Evolutionary conservation across 495 filamentous ascomycete genomes (phyloP).

Genomic region (Podospora sp.): DNA sequence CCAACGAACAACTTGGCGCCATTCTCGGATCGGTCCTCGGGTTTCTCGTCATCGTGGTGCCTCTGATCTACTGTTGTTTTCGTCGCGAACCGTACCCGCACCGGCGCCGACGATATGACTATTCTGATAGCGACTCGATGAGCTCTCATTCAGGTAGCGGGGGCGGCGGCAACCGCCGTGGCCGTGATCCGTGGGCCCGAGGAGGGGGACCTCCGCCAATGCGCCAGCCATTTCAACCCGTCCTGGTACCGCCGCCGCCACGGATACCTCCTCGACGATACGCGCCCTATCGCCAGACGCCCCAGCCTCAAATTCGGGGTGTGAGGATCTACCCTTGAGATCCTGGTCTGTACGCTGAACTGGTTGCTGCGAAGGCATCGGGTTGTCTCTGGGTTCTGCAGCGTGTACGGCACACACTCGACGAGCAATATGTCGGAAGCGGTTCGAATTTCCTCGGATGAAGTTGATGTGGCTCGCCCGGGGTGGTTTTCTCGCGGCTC

Average conservation of each 20-base stretch:
- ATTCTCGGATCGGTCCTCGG: slow-evolving; percentile 27
- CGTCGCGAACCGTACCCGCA: not conserved
- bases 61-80: slow-evolving; percentile 20
- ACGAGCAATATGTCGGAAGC: not conserved
- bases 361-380: too few relatives aligned
- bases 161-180: not conserved
- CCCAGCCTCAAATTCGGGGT: slow-evolving; percentile 12
- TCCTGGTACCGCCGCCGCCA: slow-evolving; percentile 16
- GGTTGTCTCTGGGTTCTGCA: not conserved
- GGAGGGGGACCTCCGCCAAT: not conserved
- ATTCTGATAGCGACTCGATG: not conserved
- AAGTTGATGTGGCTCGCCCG: not conserved
- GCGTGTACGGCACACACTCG: not conserved
- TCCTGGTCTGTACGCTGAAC: not conserved
- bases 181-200: not conserved
- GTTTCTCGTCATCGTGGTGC: slow-evolving; percentile 19
- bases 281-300: slow-evolving; percentile 15
- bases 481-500: not conserved
- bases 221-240: slow-evolving; percentile 7
- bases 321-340: slow-evolving; percentile 9
- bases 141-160: not conserved
- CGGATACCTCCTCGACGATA: slow-evolving; percentile 13
- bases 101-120: not conserved
- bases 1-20: slow-evolving; percentile 25
- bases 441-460: not conserved